These are phyloP conservation scores for Staphylotrichum longicolle DNA, from an alignment of 495 filamentous ascomycete species.

Conservation along the genomic window DNA sequence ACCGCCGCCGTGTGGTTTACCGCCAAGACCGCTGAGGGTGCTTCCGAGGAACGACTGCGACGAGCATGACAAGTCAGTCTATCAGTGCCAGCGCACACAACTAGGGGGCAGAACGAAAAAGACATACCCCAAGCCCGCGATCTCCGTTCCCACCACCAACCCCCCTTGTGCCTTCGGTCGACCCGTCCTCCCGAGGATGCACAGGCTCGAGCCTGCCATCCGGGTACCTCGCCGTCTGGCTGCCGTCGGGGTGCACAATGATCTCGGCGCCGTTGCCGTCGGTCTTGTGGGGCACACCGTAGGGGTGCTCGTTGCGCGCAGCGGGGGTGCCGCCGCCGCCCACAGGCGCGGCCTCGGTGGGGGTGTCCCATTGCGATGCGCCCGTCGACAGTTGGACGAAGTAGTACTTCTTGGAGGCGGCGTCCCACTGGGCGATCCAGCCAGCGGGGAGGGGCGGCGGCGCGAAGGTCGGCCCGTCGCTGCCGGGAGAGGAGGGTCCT, in stretches of 20 bases:
- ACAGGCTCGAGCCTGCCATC: slow-evolving; percentile 53
- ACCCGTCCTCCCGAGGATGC: slow-evolving; percentile 33
- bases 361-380: slow-evolving; percentile 74
- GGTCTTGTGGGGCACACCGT: slow-evolving; percentile 43
- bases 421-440: slow-evolving; percentile 86
- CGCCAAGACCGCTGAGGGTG: slow-evolving; percentile 26
- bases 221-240: slow-evolving; percentile 47
- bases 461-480: slow-evolving; percentile 67
- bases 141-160: slow-evolving; percentile 36
- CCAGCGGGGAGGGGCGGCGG: slow-evolving; percentile 69
- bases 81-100: slow-evolving; percentile 5
- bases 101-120: slow-evolving; percentile 4
- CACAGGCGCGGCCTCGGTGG: slow-evolving; percentile 59
- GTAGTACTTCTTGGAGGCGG: slow-evolving; percentile 69
- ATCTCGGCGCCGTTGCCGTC: slow-evolving; percentile 37
- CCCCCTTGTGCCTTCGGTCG: slow-evolving; percentile 31
- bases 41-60: slow-evolving; percentile 32
- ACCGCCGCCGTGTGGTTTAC: slow-evolving; percentile 24
- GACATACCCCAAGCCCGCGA: slow-evolving; percentile 48
- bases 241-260: slow-evolving; percentile 54
- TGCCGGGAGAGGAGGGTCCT: slow-evolving; percentile 56
- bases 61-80: not conserved
- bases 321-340: slow-evolving; percentile 48
- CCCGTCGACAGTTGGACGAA: slow-evolving; percentile 75
- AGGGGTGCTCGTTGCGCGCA: slow-evolving; percentile 48